These are phyloP conservation scores for Nelumbo lutea DNA, from an alignment of 164 flowering plant genomes.

Conservation along the genomic window DNA sequence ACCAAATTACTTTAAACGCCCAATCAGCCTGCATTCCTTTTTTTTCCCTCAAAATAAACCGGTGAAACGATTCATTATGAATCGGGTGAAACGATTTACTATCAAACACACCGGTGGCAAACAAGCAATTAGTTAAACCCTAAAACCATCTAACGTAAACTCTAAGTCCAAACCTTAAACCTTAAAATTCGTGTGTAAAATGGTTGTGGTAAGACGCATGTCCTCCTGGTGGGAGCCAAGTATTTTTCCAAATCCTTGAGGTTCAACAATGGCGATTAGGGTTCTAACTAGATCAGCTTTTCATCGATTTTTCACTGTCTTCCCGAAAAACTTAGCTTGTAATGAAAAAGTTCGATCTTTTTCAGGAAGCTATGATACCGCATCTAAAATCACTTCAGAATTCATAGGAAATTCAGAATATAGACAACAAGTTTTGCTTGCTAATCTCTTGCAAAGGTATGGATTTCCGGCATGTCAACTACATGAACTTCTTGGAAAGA, in stretches of 20 bases:
- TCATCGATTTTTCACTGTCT: not conserved
- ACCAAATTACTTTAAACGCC: too few relatives aligned
- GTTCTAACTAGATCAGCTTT: not conserved
- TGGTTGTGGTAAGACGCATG: too few relatives aligned
- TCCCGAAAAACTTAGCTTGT: not conserved
- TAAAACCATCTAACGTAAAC: too few relatives aligned
- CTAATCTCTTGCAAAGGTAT: slow-evolving; percentile 51
- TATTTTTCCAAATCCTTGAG: not conserved
- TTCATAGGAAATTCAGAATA: slow-evolving; percentile 20
- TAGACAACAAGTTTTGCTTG: slow-evolving; percentile 31
- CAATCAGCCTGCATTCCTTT: too few relatives aligned
- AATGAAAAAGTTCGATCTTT: slow-evolving; percentile 11
- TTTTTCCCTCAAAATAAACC: too few relatives aligned
- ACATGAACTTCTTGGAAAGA: slow-evolving; percentile 35
- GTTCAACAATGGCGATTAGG: slow-evolving; percentile 17
- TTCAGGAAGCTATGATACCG: slow-evolving; percentile 8
- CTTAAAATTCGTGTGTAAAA: too few relatives aligned
- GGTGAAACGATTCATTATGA: too few relatives aligned
- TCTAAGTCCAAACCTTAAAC: too few relatives aligned
- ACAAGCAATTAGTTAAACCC: too few relatives aligned
- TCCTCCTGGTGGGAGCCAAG: too few relatives aligned
- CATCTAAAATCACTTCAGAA: not conserved
- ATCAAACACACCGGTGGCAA: too few relatives aligned
- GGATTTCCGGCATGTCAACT: slow-evolving; percentile 51
- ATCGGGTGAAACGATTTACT: too few relatives aligned